phyloP scores from a whole-genome alignment of 495 filamentous ascomycete genomes.

The Trichoderma reesei region DNA sequence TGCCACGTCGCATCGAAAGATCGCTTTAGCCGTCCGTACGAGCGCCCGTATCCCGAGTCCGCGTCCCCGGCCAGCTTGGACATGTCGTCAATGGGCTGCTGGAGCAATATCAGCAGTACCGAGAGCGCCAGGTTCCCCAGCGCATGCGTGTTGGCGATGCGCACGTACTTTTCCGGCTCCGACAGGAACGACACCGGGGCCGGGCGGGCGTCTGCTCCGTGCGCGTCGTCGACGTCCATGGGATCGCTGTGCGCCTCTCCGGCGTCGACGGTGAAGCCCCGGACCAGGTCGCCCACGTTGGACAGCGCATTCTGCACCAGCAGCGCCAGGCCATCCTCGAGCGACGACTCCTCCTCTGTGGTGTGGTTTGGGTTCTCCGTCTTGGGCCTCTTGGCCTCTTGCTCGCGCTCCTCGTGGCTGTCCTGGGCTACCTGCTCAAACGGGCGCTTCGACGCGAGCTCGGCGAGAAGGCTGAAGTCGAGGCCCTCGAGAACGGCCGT shows the following conservation, averaged over 20 bases:
- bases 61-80: slow-evolving; percentile 61
- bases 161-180: slow-evolving; percentile 8
- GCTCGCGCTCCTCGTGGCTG: neutral
- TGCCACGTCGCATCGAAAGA: slow-evolving; percentile 76
- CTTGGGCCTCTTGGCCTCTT: slow-evolving; percentile 8
- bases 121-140: slow-evolving; percentile 26
- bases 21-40: slow-evolving; percentile 69
- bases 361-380: slow-evolving; percentile 2
- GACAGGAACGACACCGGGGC: neutral
- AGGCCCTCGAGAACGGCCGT: slow-evolving; percentile 3
- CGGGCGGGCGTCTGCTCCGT: neutral
- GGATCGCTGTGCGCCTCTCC: slow-evolving; percentile 2
- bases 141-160: slow-evolving; percentile 8
- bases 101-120: slow-evolving; percentile 34
- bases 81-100: slow-evolving; percentile 48
- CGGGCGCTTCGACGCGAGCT: slow-evolving; percentile 9
- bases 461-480: slow-evolving; percentile 9
- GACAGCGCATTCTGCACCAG: slow-evolving; percentile 10
- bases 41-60: slow-evolving; percentile 66
- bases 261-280: neutral
- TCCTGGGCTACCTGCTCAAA: slow-evolving; percentile 2
- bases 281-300: neutral
- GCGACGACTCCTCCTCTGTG: neutral
- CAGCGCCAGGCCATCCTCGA: slow-evolving; percentile 4
- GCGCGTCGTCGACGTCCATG: slow-evolving; percentile 7